phyloP scores from a whole-genome alignment of 1,284 basidiomycete species.

The Ceratobasidium sp. region DNA sequence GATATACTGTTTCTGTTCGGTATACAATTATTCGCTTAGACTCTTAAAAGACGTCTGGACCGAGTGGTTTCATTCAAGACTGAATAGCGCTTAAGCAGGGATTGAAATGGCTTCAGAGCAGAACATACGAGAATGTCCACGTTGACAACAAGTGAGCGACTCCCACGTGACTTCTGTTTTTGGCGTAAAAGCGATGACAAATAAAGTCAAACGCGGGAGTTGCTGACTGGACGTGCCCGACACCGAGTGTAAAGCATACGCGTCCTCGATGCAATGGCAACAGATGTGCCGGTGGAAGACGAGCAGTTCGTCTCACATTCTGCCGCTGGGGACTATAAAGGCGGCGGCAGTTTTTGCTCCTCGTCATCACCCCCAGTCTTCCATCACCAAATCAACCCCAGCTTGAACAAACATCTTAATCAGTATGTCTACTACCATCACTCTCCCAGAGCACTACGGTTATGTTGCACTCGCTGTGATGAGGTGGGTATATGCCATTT shows the following conservation, averaged over 20 bases:
- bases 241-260: constrained; percentile 1
- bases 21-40: constrained; percentile 15
- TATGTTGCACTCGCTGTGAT: constrained; percentile 44
- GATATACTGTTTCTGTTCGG: constrained; percentile 20
- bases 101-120: too few relatives aligned
- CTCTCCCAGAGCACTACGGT: constrained; percentile 47
- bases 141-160: background rate
- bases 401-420: constrained; percentile 14
- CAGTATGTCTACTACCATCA: constrained; percentile 37
- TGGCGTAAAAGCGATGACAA: background rate
- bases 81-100: background rate
- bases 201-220: constrained; percentile 1
- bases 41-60: background rate
- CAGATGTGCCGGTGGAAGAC: background rate
- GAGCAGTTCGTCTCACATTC: background rate
- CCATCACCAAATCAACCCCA: constrained; percentile 8
- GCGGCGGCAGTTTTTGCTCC: background rate
- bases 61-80: too few relatives aligned
- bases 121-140: background rate
- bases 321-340: background rate
- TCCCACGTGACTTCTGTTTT: background rate
- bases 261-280: background rate
- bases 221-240: constrained; percentile 41
- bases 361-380: background rate
- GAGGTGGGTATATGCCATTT: constrained; percentile 25